A percentile compares a stretch with the other conserved stretches of the same genome.
Conservation (phyloP, 306 rosid genomes). For the Prunus fruticosa region DNA sequence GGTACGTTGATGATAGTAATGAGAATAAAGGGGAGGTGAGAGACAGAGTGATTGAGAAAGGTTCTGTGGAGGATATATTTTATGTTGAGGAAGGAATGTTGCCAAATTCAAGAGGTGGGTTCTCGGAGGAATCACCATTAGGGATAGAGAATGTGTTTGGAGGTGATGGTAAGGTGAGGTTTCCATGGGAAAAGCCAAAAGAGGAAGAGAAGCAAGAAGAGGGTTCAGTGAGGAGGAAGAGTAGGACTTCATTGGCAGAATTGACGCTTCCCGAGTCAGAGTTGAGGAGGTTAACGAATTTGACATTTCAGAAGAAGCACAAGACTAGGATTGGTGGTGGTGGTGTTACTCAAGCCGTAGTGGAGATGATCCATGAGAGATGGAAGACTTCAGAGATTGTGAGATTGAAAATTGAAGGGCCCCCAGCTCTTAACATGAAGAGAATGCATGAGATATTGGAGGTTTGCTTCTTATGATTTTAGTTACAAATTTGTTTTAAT, state of each 20-base stretch:
- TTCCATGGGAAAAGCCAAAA: conserved; percentile 90
- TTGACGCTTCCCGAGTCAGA: conserved; percentile 91
- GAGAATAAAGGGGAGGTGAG: conserved; percentile 26
- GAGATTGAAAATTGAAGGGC: conserved; percentile 84
- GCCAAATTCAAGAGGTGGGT: conserved; percentile 82
- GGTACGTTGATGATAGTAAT: conserved; percentile 49
- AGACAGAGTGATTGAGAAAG: conserved; percentile 66
- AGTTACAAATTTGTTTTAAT: conserved; percentile 1
- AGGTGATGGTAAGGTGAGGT: conserved; percentile 65
- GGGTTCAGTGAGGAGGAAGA: conserved; percentile 33
- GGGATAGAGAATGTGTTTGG: conserved; percentile 63
- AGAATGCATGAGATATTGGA: conserved; percentile 94
- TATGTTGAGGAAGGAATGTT: conserved; percentile 81
- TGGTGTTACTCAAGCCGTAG: conserved; percentile 88
- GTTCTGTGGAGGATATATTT: conserved; percentile 90
- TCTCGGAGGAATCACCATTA: conserved; percentile 59
- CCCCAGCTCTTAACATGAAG: conserved; percentile 92
- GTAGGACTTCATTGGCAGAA: conserved; percentile 72
- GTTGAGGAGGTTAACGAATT: conserved; percentile 67
- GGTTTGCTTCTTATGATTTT: conserved; percentile 51
- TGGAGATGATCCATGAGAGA: conserved; percentile 78
- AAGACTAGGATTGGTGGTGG: conserved; percentile 84
- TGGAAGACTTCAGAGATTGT: conserved; percentile 87
- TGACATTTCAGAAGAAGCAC: conserved; percentile 90
- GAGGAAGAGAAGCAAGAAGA: conserved; percentile 38